A percentile compares a stretch with the other conserved stretches of the same genome.
These are phyloP conservation scores for Ophidiomyces ophidiicola DNA, from an alignment of 2,329 filamentous ascomycete genomes.

Conservation along the genomic window DNA sequence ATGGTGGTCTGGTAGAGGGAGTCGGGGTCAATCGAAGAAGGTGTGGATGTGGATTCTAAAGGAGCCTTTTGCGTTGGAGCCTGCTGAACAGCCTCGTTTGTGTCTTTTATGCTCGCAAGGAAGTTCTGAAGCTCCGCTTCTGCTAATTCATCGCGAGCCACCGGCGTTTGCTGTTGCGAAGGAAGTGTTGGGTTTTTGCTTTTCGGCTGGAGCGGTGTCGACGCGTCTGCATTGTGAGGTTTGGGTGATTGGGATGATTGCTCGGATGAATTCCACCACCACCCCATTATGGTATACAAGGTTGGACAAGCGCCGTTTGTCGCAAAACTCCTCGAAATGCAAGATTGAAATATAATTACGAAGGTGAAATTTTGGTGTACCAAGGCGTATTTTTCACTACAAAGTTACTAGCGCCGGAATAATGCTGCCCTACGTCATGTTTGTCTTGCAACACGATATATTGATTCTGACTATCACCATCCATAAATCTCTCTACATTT, in stretches of 20 bases:
- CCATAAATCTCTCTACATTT: no score
- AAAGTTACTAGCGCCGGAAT: slow-evolving; percentile 7
- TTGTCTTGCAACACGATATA: neutral
- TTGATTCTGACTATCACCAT: no score
- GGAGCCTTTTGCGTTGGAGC: slow-evolving; percentile 10
- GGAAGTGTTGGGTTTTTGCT: slow-evolving; percentile 1
- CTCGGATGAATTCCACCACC: slow-evolving; percentile 32
- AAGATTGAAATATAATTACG: slow-evolving; percentile 1
- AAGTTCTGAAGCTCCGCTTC: slow-evolving; percentile 45
- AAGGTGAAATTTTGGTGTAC: slow-evolving; percentile 5
- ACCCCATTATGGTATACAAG: slow-evolving; percentile 31
- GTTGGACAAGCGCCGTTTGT: neutral
- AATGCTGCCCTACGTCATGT: slow-evolving; percentile 2
- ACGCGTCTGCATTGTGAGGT: neutral
- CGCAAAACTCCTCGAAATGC: neutral
- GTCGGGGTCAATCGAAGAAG: slow-evolving; percentile 43
- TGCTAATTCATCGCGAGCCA: slow-evolving; percentile 35
- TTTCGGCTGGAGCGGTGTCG: neutral
- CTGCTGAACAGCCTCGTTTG: slow-evolving; percentile 15
- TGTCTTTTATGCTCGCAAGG: slow-evolving; percentile 37
- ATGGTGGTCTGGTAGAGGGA: slow-evolving; percentile 67
- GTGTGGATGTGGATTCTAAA: slow-evolving; percentile 13
- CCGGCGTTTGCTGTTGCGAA: neutral
- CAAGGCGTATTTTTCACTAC: slow-evolving; percentile 1
- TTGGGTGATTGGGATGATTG: slow-evolving; percentile 16